Evolutionary conservation across 805 yeast genomes (phyloP).

Genomic region (Barnettozyma pratensis): DNA sequence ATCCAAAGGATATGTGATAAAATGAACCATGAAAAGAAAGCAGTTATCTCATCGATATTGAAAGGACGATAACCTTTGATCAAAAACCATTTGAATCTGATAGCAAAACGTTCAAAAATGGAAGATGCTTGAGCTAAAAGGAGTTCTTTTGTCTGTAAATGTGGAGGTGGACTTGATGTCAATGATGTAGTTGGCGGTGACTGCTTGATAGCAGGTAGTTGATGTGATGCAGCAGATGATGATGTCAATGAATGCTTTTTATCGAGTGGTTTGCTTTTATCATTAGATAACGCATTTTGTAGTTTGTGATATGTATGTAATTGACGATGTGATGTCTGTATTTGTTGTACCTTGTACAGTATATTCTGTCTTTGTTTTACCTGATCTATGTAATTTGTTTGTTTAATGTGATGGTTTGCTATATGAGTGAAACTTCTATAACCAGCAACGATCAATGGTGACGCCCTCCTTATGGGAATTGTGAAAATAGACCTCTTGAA

Average conservation of each 20-base stretch:
- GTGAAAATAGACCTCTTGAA: not conserved
- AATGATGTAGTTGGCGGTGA: not conserved
- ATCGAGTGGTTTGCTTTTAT: not conserved
- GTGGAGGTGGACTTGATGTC: slow-evolving; percentile 5
- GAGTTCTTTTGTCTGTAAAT: slow-evolving; percentile 14
- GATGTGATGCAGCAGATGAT: not conserved
- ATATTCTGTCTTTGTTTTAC: not conserved
- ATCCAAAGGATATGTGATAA: slow-evolving; percentile 80
- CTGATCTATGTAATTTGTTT: not conserved
- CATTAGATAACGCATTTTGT: not conserved
- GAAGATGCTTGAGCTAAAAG: slow-evolving; percentile 17
- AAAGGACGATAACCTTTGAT: slow-evolving; percentile 78
- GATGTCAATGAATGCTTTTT: not conserved
- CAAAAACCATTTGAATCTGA: slow-evolving; percentile 68
- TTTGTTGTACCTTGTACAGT: not conserved
- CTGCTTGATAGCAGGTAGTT: not conserved
- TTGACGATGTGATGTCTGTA: not conserved
- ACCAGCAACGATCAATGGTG: not conserved
- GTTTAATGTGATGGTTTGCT: not conserved
- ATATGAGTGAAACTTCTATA: not conserved
- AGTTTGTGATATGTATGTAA: not conserved
- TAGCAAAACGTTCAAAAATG: slow-evolving; percentile 38
- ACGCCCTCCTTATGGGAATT: not conserved
- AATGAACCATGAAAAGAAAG: slow-evolving; percentile 84
- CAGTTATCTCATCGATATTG: slow-evolving; percentile 82